These are phyloP conservation scores for Cytospora mali DNA, from an alignment of 2,329 filamentous ascomycete species.

Conservation along the genomic window DNA sequence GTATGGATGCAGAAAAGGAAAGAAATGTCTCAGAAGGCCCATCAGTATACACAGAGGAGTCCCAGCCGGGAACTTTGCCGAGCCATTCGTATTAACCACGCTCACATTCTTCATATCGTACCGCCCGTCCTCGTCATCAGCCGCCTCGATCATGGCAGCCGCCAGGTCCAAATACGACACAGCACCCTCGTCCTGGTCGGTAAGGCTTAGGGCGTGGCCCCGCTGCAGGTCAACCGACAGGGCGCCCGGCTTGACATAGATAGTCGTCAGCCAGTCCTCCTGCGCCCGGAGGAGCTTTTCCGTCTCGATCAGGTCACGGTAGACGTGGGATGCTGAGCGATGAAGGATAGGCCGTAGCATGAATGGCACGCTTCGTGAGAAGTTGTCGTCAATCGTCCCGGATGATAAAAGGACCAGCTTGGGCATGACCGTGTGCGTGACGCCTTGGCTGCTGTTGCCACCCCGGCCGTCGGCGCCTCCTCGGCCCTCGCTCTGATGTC, in stretches of 20 bases:
- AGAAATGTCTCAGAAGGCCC: conserved; percentile 39
- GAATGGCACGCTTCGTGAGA: conserved; percentile 37
- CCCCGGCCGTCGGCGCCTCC: no score
- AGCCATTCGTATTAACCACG: conserved; percentile 36
- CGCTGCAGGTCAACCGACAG: conserved; percentile 40
- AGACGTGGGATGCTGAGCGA: conserved; percentile 40
- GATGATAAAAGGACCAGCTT: conserved; percentile 48
- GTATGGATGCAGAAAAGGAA: conserved; percentile 40
- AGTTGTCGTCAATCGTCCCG: conserved; percentile 43
- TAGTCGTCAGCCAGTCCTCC: conserved; percentile 40
- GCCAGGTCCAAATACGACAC: conserved; percentile 48
- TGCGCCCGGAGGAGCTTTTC: conserved; percentile 43
- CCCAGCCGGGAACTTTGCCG: conserved; percentile 39
- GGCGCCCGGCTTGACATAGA: conserved; percentile 48
- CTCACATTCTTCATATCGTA: conserved; percentile 35
- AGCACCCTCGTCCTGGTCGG: conserved; percentile 40
- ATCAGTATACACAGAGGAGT: conserved; percentile 38
- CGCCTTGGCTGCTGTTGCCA: no score
- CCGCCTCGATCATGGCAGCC: conserved; percentile 52
- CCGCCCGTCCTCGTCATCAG: conserved; percentile 37
- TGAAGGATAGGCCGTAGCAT: conserved; percentile 37
- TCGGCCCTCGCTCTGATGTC: no score
- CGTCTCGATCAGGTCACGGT: conserved; percentile 40
- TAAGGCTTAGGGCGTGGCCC: conserved; percentile 45
- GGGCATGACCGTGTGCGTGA: conserved; percentile 33